Conservation (phyloP, 2,329 filamentous ascomycete species). For the Talaromyces sp. region DNA sequence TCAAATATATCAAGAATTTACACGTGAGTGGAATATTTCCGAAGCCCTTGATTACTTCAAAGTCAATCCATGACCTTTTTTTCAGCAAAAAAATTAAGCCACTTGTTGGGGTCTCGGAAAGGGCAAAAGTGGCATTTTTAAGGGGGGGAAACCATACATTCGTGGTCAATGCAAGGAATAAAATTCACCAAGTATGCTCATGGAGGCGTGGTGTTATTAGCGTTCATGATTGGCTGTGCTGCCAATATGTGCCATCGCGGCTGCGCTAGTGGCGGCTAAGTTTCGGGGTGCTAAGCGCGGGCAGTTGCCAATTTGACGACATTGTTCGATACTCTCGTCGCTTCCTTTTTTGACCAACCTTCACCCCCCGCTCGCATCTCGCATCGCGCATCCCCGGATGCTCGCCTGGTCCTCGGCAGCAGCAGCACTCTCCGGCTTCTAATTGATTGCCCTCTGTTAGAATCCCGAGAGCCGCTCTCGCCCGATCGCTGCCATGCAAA, state of each 20-base stretch:
- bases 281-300: background rate
- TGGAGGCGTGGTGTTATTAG: background rate
- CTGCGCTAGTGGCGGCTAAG: background rate
- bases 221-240: background rate
- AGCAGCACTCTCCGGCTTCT: slow-evolving; percentile 14
- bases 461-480: slow-evolving; percentile 17
- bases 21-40: too few relatives aligned
- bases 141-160: background rate
- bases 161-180: background rate
- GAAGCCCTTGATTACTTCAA: too few relatives aligned
- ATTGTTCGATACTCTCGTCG: background rate
- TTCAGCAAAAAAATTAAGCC: too few relatives aligned
- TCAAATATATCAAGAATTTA: too few relatives aligned
- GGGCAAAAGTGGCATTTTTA: too few relatives aligned
- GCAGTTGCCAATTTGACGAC: background rate
- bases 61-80: too few relatives aligned
- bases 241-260: too few relatives aligned
- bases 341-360: background rate
- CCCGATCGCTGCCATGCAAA: slow-evolving; percentile 37
- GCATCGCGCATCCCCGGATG: slow-evolving; percentile 8
- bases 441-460: slow-evolving; percentile 20
- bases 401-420: slow-evolving; percentile 14
- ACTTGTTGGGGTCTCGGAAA: too few relatives aligned
- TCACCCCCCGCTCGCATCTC: background rate
- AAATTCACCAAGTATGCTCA: background rate